Conservation (phyloP, 2,329 filamentous ascomycete species). For the Ploettnerulaceae sp. region DNA sequence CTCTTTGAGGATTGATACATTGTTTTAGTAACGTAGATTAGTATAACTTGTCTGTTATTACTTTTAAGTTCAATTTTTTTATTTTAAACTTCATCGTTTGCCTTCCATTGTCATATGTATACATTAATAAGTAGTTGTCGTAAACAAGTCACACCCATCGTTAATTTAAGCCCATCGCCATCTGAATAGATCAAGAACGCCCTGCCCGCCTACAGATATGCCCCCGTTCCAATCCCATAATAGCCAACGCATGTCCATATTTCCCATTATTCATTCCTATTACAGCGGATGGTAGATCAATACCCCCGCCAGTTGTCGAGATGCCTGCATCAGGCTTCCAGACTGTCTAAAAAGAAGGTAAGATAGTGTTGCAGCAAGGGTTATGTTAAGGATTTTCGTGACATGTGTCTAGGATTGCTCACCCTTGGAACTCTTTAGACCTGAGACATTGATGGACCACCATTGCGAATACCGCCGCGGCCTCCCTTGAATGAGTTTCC, state of each 20-base stretch:
- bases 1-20: too few relatives aligned
- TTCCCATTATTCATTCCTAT: constrained; percentile 7
- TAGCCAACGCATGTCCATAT: constrained; percentile 8
- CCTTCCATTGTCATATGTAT: constrained; percentile 14
- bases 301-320: constrained; percentile 18
- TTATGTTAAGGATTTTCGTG: too few relatives aligned
- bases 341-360: constrained; percentile 8
- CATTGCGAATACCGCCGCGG: constrained; percentile 38
- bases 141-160: constrained; percentile 12
- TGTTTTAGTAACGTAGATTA: too few relatives aligned
- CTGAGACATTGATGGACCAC: constrained; percentile 49
- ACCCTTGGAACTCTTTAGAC: constrained; percentile 39
- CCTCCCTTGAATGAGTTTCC: constrained; percentile 7
- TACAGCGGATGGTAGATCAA: constrained; percentile 17
- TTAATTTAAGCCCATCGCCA: constrained; percentile 11
- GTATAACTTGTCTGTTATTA: too few relatives aligned
- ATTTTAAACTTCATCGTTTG: constrained; percentile 5
- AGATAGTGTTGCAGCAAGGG: not conserved
- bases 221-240: not conserved
- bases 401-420: constrained; percentile 18
- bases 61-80: too few relatives aligned
- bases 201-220: constrained; percentile 4
- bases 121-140: constrained; percentile 20
- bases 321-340: constrained; percentile 22
- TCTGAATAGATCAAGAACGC: constrained; percentile 19